A percentile compares a stretch with the other conserved stretches of the same genome.
These are phyloP conservation scores for Aspergillus piperis DNA, from an alignment of 2,329 filamentous ascomycete genomes.

Conservation along the genomic window DNA sequence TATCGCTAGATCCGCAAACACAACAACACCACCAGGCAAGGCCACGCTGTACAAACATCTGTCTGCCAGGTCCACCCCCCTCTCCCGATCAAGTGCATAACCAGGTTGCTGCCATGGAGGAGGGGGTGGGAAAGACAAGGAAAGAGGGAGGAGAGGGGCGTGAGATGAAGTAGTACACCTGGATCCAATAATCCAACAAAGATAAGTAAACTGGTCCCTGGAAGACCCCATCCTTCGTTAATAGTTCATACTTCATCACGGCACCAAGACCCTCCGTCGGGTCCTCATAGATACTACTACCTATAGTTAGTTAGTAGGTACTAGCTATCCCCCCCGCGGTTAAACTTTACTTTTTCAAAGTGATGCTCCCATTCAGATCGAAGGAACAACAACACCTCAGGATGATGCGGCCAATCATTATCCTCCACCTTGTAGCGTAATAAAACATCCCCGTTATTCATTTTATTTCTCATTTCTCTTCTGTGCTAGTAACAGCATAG, in stretches of 20 bases:
- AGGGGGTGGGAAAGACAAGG: neutral
- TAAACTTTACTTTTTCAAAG: slow-evolving; percentile 4
- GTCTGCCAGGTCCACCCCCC: neutral
- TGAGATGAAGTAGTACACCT: neutral
- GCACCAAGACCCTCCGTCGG: neutral
- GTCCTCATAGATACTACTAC: neutral
- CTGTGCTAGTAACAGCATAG: neutral
- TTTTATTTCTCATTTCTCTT: too few relatives aligned
- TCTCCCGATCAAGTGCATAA: neutral
- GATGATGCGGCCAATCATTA: slow-evolving; percentile 6
- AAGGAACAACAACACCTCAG: slow-evolving; percentile 1
- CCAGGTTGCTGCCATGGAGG: too few relatives aligned
- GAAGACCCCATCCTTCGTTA: neutral
- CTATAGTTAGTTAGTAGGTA: too few relatives aligned
- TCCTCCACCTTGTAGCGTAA: neutral
- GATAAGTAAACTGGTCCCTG: neutral
- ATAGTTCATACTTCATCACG: neutral
- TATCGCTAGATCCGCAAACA: slow-evolving; percentile 4
- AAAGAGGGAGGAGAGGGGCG: too few relatives aligned
- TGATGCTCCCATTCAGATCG: slow-evolving; percentile 8
- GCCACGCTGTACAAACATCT: slow-evolving; percentile 9
- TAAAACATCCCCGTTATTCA: neutral
- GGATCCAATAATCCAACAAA: slow-evolving; percentile 5
- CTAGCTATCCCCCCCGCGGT: neutral
- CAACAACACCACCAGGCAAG: neutral